Conservation (phyloP, 2,329 filamentous ascomycete genomes). For the Diaporthe ampelina region DNA sequence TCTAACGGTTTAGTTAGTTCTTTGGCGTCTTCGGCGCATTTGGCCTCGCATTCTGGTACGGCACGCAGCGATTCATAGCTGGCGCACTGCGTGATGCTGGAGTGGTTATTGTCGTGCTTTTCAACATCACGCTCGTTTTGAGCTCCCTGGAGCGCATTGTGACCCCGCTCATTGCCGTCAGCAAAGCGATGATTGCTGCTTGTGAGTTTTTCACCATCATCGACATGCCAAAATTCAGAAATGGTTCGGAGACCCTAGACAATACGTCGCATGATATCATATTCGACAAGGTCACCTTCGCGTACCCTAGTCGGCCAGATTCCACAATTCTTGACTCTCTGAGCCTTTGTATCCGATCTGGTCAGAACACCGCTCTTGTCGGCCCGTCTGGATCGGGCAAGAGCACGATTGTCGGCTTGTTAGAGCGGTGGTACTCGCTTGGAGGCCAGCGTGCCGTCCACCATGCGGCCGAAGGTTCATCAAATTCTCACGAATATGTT, state of each 20-base stretch:
- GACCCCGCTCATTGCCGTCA: slow-evolving; percentile 67
- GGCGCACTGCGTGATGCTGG: slow-evolving; percentile 63
- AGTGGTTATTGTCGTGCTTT: slow-evolving; percentile 68
- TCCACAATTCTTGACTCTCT: slow-evolving; percentile 64
- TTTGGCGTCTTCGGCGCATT: slow-evolving; percentile 54
- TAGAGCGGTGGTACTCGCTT: slow-evolving; percentile 76
- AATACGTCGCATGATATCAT: slow-evolving; percentile 65
- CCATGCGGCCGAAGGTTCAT: neutral
- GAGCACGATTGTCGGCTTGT: slow-evolving; percentile 79
- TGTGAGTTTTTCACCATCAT: slow-evolving; percentile 69
- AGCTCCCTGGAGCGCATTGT: slow-evolving; percentile 69
- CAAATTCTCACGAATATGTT: neutral
- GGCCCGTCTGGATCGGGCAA: slow-evolving; percentile 88
- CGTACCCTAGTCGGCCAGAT: slow-evolving; percentile 69
- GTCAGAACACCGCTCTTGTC: slow-evolving; percentile 83
- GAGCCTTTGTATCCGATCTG: slow-evolving; percentile 69
- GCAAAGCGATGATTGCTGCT: slow-evolving; percentile 68
- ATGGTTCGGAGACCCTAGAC: slow-evolving; percentile 52
- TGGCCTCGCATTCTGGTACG: slow-evolving; percentile 74
- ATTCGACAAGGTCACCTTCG: slow-evolving; percentile 75
- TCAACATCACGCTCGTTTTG: slow-evolving; percentile 71
- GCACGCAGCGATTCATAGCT: slow-evolving; percentile 64
- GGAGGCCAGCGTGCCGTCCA: neutral
- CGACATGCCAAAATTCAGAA: slow-evolving; percentile 56
- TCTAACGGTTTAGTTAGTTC: neutral